Conservation (phyloP, 345 rosid species). For the Brassica napus region Da-Ae NC_063447.1:10449001-10449500, state of each 20-base stretch:
- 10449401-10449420: slow-evolving; percentile 24
- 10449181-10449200: slow-evolving; percentile 14
- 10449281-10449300: slow-evolving; percentile 12
- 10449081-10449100: background rate
- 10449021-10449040: slow-evolving; percentile 9
- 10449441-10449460: slow-evolving; percentile 52
- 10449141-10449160: slow-evolving; percentile 1
- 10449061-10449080: slow-evolving; percentile 16
- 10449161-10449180: background rate
- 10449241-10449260: slow-evolving; percentile 4
- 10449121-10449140: slow-evolving; percentile 17
- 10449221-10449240: slow-evolving; percentile 8
- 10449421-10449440: slow-evolving; percentile 61
- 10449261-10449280: background rate
- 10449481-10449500: slow-evolving; percentile 58
- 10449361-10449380: slow-evolving; percentile 13
- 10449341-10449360: slow-evolving; percentile 18
- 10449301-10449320: slow-evolving; percentile 21
- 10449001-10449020: too few species aligned
- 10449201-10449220: background rate
- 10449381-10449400: slow-evolving; percentile 12
- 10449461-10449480: slow-evolving; percentile 46
- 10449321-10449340: background rate
- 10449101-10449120: slow-evolving; percentile 7
- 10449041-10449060: slow-evolving; percentile 55